Evolutionary conservation across 768 basidiomycete species (phyloP).

Genomic region (Auricularia auricula-judae): DNA sequence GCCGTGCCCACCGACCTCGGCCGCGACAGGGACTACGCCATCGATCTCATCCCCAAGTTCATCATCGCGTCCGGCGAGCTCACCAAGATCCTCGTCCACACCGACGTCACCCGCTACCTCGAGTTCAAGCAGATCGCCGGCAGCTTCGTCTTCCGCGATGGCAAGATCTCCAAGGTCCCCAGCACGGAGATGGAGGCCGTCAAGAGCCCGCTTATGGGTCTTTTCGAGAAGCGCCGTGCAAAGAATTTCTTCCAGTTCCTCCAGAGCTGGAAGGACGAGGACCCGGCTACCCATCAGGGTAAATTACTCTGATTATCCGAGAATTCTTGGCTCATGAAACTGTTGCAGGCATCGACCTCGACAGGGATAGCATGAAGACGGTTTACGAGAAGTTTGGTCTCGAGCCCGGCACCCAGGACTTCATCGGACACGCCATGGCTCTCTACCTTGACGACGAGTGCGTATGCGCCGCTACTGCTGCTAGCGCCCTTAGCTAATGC

Average conservation of each 20-base stretch:
- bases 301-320: conserved; percentile 9
- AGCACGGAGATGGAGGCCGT: conserved; percentile 97
- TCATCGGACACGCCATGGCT: conserved; percentile 98
- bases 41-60: conserved; percentile 98
- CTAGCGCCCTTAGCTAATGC: neutral
- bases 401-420: conserved; percentile 96
- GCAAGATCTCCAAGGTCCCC: conserved; percentile 94
- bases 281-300: conserved; percentile 97
- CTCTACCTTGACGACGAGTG: conserved; percentile 96
- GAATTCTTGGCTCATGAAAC: neutral
- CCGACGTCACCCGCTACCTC: conserved; percentile 95
- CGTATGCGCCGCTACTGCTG: conserved; percentile 20
- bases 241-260: conserved; percentile 98
- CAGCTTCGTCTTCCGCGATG: conserved; percentile 94
- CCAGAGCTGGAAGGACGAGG: conserved; percentile 90
- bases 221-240: conserved; percentile 95
- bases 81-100: conserved; percentile 96
- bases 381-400: conserved; percentile 97
- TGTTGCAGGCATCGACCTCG: conserved; percentile 66
- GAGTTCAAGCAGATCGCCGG: conserved; percentile 99
- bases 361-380: conserved; percentile 83
- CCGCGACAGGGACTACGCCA: conserved; percentile 93
- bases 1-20: conserved; percentile 75
- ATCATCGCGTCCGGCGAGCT: conserved; percentile 97
- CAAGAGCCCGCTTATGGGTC: conserved; percentile 91